phyloP scores from a whole-genome alignment of 768 basidiomycete genomes.

The Podaxis carcinomalis region DNA sequence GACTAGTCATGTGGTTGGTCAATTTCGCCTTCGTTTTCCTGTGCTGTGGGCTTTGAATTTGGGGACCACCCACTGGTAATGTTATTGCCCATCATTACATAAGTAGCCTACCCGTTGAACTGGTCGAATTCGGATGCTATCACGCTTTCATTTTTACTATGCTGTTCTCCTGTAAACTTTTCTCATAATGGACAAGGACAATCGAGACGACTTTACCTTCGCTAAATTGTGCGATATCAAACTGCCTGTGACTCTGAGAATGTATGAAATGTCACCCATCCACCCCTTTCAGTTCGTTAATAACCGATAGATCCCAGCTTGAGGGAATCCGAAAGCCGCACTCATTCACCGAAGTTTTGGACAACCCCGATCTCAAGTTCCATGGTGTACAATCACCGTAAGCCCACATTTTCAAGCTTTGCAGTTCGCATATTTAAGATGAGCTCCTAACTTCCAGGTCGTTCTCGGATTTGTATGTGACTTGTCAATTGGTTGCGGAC shows the following conservation, averaged over 20 bases:
- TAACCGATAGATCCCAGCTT: constrained; percentile 62
- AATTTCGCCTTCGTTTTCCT: not conserved
- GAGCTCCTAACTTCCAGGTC: constrained; percentile 48
- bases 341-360: constrained; percentile 75
- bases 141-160: not conserved
- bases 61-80: not conserved
- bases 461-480: constrained; percentile 90
- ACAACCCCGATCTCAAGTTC: constrained; percentile 78
- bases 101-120: not conserved
- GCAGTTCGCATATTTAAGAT: constrained; percentile 17
- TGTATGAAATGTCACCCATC: constrained; percentile 39
- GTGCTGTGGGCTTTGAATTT: not conserved
- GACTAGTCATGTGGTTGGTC: not conserved
- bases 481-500: constrained; percentile 87
- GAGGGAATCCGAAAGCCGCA: constrained; percentile 75
- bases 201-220: constrained; percentile 88
- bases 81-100: not conserved
- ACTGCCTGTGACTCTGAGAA: constrained; percentile 80
- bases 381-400: constrained; percentile 81
- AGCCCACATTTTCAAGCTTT: constrained; percentile 39
- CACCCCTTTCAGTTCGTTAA: not conserved
- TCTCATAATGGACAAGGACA: constrained; percentile 45
- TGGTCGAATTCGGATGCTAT: not conserved
- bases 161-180: not conserved
- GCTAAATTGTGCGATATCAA: constrained; percentile 88